These are phyloP conservation scores for Penicillium italicum DNA, from an alignment of 2,329 filamentous ascomycete genomes.

Conservation along the genomic window DNA sequence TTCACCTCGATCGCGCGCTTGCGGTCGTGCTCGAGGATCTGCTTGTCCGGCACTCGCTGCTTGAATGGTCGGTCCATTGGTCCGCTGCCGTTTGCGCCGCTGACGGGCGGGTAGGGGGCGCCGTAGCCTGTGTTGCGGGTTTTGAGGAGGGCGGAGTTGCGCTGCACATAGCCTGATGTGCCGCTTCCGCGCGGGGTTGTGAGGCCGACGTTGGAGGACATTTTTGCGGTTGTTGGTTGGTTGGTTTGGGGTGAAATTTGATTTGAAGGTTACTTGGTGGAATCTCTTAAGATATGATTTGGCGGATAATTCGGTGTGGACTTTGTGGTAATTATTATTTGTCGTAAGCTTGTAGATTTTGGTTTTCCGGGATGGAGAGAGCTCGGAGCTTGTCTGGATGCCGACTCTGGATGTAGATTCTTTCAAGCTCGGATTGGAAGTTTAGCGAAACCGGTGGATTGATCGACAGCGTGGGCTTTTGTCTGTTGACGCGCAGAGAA, in stretches of 20 bases:
- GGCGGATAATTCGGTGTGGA: background rate
- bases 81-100: slow-evolving; percentile 50
- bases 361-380: background rate
- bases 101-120: slow-evolving; percentile 64
- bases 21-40: slow-evolving; percentile 90
- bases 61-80: slow-evolving; percentile 57
- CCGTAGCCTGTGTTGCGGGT: slow-evolving; percentile 68
- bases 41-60: slow-evolving; percentile 83
- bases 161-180: slow-evolving; percentile 95
- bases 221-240: slow-evolving; percentile 39
- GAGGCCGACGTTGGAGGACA: slow-evolving; percentile 97
- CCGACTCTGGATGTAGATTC: background rate
- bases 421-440: background rate
- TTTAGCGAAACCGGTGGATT: background rate
- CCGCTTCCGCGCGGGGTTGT: slow-evolving; percentile 90
- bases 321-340: background rate
- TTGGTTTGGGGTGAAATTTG: background rate
- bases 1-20: slow-evolving; percentile 89
- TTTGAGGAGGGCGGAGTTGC: slow-evolving; percentile 83
- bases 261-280: too few species aligned
- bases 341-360: background rate
- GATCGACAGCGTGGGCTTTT: background rate
- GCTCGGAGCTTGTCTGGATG: background rate
- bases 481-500: background rate
- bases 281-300: too few species aligned